A percentile compares a stretch with the other conserved stretches of the same genome.
These are phyloP conservation scores for Dendrocalamus latiflorus DNA, from an alignment of 202 grass and related monocot species.

Conservation along the genomic window DNA sequence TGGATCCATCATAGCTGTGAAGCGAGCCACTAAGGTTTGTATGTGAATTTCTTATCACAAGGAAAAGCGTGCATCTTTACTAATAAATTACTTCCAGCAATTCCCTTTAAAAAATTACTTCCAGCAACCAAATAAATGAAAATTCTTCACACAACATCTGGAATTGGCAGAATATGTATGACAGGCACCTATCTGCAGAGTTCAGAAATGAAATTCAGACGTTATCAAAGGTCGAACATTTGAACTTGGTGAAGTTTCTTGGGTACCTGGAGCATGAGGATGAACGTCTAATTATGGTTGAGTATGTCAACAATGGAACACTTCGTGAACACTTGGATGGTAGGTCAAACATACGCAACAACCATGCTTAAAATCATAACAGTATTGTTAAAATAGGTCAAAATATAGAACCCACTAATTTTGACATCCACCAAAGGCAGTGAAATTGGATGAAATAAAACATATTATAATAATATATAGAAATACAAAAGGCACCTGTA, in stretches of 20 bases:
- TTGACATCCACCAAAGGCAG: not conserved
- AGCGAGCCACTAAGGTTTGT: conserved; percentile 79
- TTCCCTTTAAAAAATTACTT: not conserved
- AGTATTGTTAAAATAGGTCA: conserved; percentile 17
- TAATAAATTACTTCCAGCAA: not conserved
- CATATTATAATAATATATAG: not conserved
- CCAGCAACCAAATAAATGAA: conserved; percentile 13
- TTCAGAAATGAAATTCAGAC: conserved; percentile 80
- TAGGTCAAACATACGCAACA: conserved; percentile 30
- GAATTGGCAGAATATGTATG: conserved; percentile 61
- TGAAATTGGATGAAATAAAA: not conserved
- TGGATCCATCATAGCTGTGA: conserved; percentile 79
- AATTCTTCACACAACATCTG: conserved; percentile 18
- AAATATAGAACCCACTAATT: not conserved
- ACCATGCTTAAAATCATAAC: not conserved
- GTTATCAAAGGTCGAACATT: conserved; percentile 77
- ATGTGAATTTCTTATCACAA: not conserved
- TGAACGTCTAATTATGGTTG: conserved; percentile 67
- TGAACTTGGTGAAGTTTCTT: conserved; percentile 68
- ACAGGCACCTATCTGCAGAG: conserved; percentile 50
- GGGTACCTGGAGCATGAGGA: conserved; percentile 63
- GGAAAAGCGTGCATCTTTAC: conserved; percentile 17
- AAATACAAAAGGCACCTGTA: not conserved
- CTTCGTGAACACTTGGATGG: conserved; percentile 90
- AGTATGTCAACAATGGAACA: conserved; percentile 79